Percentiles rank a stretch among this genome's conserved stretches.
phyloP scores from a whole-genome alignment of 129 eudicot genomes.

The Ambrosia trifida region DNA sequence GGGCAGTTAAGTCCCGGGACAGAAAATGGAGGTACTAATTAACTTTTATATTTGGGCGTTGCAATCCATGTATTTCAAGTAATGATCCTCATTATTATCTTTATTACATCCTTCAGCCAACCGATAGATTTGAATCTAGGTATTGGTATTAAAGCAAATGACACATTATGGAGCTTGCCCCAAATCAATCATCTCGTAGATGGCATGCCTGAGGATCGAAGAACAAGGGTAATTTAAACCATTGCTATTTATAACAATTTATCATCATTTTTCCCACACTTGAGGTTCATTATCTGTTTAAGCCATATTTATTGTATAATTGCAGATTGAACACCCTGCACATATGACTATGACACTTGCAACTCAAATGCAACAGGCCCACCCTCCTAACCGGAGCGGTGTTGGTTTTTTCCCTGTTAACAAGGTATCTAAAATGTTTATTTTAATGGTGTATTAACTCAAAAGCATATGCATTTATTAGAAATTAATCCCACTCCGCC shows the following conservation, averaged over 20 bases:
- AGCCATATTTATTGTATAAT: background rate
- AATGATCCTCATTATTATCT: no score
- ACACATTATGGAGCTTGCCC: constrained; percentile 31
- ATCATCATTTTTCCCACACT: background rate
- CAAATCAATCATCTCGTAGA: constrained; percentile 14
- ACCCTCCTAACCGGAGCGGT: background rate
- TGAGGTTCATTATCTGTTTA: background rate
- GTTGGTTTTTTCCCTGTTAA: constrained; percentile 35
- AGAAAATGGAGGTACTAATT: no score
- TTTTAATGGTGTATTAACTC: background rate
- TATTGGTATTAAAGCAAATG: no score
- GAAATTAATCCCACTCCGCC: background rate
- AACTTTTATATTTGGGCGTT: no score
- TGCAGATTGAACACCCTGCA: constrained; percentile 34
- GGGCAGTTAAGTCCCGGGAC: no score
- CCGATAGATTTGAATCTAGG: no score
- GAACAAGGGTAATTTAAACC: no score
- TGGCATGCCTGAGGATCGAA: no score
- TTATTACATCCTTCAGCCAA: no score
- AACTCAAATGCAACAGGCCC: constrained; percentile 40
- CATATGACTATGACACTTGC: constrained; percentile 20
- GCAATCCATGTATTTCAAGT: no score
- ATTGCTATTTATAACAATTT: no score
- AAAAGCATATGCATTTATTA: no score
- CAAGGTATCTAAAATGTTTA: constrained; percentile 42